Percentiles rank a stretch among this genome's conserved stretches.
Evolutionary conservation across 1,139 yeast genomes (phyloP).

Genomic region (Magnusiomyces tetraspermus): DNA sequence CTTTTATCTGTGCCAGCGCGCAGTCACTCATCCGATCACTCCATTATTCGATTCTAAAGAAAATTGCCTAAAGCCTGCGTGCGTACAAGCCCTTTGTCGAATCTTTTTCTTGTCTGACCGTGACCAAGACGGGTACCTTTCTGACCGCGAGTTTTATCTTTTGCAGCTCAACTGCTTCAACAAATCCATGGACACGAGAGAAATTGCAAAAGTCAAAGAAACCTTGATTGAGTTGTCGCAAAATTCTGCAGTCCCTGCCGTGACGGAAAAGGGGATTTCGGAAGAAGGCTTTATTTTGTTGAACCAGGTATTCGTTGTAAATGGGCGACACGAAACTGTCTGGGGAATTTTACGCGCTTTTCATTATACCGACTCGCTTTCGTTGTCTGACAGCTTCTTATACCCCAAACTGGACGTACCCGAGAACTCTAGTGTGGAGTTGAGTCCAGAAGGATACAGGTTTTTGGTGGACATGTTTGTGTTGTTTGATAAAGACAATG

Average conservation of each 20-base stretch:
- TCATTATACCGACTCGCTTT: conserved; percentile 84
- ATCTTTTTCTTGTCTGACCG: conserved; percentile 77
- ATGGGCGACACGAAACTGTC: conserved; percentile 89
- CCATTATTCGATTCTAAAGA: conserved; percentile 91
- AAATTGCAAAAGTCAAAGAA: conserved; percentile 42
- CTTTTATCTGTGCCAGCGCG: conserved; percentile 82
- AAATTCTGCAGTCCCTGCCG: conserved; percentile 15
- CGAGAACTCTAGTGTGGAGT: conserved; percentile 69
- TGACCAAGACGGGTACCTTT: conserved; percentile 79
- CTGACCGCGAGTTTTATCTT: conserved; percentile 55
- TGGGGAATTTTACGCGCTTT: conserved; percentile 89
- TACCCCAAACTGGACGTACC: conserved; percentile 75
- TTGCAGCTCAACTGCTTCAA: conserved; percentile 72
- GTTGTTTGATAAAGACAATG: conserved; percentile 85
- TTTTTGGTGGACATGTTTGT: conserved; percentile 84
- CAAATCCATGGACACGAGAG: conserved; percentile 45
- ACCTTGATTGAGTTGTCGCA: conserved; percentile 22
- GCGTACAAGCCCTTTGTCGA: conserved; percentile 65
- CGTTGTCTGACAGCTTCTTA: conserved; percentile 66
- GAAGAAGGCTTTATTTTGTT: conserved; percentile 66
- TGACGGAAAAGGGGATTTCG: conserved; percentile 46
- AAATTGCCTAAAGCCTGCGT: conserved; percentile 68
- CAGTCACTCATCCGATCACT: conserved; percentile 87
- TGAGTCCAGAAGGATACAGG: conserved; percentile 88
- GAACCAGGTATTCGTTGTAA: conserved; percentile 74